Conservation (phyloP, 2,329 filamentous ascomycete genomes). For the Endothia cerciana region DNA sequence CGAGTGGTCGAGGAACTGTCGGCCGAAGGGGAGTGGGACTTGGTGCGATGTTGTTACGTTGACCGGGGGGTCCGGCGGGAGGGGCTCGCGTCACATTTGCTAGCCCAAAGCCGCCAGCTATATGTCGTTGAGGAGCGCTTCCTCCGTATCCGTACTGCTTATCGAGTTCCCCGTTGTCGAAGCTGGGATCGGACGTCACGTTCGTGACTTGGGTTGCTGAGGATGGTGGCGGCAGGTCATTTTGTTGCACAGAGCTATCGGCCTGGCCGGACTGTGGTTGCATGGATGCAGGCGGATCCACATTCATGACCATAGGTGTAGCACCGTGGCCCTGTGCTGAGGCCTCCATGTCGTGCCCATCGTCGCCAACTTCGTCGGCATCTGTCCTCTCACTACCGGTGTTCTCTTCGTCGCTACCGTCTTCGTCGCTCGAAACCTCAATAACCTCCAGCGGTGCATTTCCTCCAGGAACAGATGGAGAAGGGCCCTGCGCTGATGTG, state of each 20-base stretch:
- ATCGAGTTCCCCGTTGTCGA: background rate
- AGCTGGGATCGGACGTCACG: background rate
- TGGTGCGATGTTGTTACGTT: slow-evolving; percentile 2
- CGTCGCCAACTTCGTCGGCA: background rate
- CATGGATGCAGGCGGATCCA: background rate
- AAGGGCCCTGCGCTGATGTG: background rate
- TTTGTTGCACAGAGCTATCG: background rate
- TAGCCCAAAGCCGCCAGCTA: background rate
- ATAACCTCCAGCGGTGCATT: background rate
- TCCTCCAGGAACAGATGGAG: background rate
- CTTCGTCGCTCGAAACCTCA: slow-evolving; percentile 12
- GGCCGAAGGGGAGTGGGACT: background rate
- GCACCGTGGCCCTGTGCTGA: background rate
- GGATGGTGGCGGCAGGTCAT: background rate
- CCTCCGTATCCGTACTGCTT: background rate
- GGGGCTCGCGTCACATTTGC: slow-evolving; percentile 1
- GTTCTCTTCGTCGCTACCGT: background rate
- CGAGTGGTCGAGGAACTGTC: background rate
- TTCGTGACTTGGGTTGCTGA: background rate
- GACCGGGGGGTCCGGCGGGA: background rate
- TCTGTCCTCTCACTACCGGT: slow-evolving; percentile 4
- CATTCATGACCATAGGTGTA: background rate
- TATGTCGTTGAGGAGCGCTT: background rate
- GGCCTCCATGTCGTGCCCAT: background rate
- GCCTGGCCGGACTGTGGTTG: background rate